Conservation (phyloP, 306 rosid genomes). For the Gleditsia sinensis region DNA sequence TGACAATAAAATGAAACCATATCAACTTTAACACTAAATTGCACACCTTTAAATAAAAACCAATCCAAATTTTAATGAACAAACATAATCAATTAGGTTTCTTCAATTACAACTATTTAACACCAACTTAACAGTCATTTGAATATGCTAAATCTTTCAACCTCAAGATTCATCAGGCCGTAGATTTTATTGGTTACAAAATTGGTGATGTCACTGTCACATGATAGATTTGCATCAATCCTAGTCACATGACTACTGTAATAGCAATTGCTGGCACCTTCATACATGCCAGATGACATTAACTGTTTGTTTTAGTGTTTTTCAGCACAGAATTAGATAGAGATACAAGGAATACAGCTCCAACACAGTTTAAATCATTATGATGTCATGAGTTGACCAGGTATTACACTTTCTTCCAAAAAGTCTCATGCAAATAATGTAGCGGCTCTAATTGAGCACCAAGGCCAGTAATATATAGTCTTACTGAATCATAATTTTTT, state of each 20-base stretch:
- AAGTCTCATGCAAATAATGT: conserved; percentile 66
- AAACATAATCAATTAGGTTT: background rate
- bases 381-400: conserved; percentile 47
- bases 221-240: conserved; percentile 22
- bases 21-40: background rate
- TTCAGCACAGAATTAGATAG: conserved; percentile 40
- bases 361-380: conserved; percentile 38
- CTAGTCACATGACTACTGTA: conserved; percentile 30
- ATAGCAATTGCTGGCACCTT: conserved; percentile 27
- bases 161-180: conserved; percentile 29
- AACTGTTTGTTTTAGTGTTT: conserved; percentile 31
- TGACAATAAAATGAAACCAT: background rate
- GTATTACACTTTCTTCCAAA: conserved; percentile 51
- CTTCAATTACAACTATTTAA: background rate
- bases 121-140: conserved; percentile 20
- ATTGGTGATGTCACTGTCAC: no score
- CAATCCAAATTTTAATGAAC: background rate
- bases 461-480: conserved; percentile 72
- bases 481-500: conserved; percentile 69
- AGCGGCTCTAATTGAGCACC: conserved; percentile 66
- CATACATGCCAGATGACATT: conserved; percentile 39
- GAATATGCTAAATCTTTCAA: conserved; percentile 29
- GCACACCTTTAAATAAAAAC: background rate
- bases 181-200: no score
- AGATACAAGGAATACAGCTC: conserved; percentile 43